Evolutionary conservation across 225 moss, liverwort and hornwort genomes (phyloP), one percentile per base, ranked within the genome.

Genomic region (Physcomitrellopsis africana): DNA sequence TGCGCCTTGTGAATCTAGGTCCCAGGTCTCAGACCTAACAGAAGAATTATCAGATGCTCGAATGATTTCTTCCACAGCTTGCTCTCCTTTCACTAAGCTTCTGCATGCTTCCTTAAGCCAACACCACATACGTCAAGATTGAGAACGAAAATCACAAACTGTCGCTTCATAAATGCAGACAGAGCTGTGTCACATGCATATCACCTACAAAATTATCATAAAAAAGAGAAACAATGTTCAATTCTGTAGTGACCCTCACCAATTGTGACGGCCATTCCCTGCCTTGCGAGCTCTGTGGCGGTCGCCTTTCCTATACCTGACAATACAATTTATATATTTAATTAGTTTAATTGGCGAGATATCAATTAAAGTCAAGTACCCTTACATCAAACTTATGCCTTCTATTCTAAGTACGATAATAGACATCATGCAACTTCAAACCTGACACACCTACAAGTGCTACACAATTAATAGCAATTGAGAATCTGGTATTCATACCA

Each of bases 251-350:
- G 32, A 41, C 37, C 4, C 86, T 85, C 66, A 96, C 96, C 96
- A 78, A 96, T 85, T 3, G 94, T 96, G 1, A 96, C 92, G 12
- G 78, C 84, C 86, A 89, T 88, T 58, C 94, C 96, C 81, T 81
- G 81, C 70, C 80, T 90, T 68, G 92, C 93, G 20, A 96, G 85
- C 70, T 94, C 94, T 45, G 73, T 72, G 45, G 94, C 94, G n/a
- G 94, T 89, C 65, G 92, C 89, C 67, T 91, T 93, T 58, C 94
- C 96, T 57, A 94, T 94, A 17, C 96, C 94, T 96, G 81, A 5
- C 22, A 45, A 51, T 64, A 5, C 19, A 76, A 37, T 37, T 4
- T 37, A 37, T 37, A 1, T 37, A 7, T 37, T 37, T 37, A 37
- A 2, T 37, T 37, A 37, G 24, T 37, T 37, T 37, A 37, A 37